Conservation (phyloP, 139 green algal genomes). For the Micromonas pusilla region DNA sequence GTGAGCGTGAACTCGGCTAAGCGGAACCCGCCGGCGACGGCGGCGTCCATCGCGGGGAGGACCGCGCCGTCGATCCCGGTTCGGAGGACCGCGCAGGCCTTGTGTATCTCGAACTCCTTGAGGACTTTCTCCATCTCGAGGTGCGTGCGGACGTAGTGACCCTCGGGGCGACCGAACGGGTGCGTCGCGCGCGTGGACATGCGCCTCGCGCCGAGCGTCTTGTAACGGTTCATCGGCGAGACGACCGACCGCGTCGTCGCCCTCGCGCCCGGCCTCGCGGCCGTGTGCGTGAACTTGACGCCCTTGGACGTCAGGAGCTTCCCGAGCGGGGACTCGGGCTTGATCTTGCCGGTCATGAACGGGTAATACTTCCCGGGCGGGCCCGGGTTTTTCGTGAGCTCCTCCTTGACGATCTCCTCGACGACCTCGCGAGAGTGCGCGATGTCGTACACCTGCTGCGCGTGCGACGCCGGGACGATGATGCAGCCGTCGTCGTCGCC, state of each 20-base stretch:
- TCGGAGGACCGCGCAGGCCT: slow-evolving; percentile 31
- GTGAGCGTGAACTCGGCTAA: slow-evolving; percentile 34
- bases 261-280: too few relatives aligned
- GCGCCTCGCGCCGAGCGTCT: background rate
- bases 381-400: slow-evolving; percentile 19
- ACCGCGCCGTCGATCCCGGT: slow-evolving; percentile 8
- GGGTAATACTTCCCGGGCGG: slow-evolving; percentile 31
- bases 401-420: slow-evolving; percentile 32
- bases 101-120: slow-evolving; percentile 15
- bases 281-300: slow-evolving; percentile 8
- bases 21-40: slow-evolving; percentile 24
- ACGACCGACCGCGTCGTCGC: too few relatives aligned
- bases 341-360: slow-evolving; percentile 32
- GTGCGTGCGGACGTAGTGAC: too few relatives aligned
- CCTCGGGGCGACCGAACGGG: too few relatives aligned
- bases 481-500: slow-evolving; percentile 32
- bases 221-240: background rate
- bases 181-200: too few relatives aligned
- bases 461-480: slow-evolving; percentile 22
- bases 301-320: slow-evolving; percentile 30
- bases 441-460: slow-evolving; percentile 37
- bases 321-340: slow-evolving; percentile 22
- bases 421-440: slow-evolving; percentile 28
- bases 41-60: slow-evolving; percentile 29
- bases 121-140: too few relatives aligned